These are phyloP conservation scores for Mollisiaceae sp. DNA, from an alignment of 2,329 filamentous ascomycete genomes.

Conservation along the genomic window DNA sequence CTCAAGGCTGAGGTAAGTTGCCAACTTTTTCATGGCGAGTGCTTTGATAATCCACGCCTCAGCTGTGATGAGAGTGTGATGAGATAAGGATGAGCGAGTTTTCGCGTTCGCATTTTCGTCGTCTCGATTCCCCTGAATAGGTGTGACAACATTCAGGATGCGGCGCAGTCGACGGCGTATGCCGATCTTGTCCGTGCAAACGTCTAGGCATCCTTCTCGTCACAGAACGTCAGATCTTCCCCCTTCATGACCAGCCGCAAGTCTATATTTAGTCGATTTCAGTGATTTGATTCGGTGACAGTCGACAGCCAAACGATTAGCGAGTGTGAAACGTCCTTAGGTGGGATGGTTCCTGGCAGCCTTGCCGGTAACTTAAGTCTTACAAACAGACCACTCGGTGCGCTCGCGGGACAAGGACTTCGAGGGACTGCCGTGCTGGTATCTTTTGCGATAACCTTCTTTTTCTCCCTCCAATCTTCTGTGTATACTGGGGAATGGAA, in stretches of 20 bases:
- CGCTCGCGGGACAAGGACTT: neutral
- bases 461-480: neutral
- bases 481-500: neutral
- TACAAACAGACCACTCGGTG: neutral
- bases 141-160: neutral
- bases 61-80: neutral
- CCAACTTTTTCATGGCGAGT: neutral
- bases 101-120: no score
- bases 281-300: neutral
- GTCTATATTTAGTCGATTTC: neutral
- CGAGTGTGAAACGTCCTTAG: neutral
- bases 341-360: constrained; percentile 2
- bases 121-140: neutral
- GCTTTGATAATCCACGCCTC: neutral
- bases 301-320: neutral
- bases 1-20: neutral
- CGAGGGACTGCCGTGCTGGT: neutral
- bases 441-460: neutral
- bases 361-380: neutral
- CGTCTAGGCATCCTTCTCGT: neutral
- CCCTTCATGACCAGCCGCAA: neutral
- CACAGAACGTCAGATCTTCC: neutral
- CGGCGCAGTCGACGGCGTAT: neutral
- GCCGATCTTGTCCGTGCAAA: neutral
- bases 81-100: neutral